phyloP scores from a whole-genome alignment of 495 filamentous ascomycete species.

The Xylaria castorea region DNA sequence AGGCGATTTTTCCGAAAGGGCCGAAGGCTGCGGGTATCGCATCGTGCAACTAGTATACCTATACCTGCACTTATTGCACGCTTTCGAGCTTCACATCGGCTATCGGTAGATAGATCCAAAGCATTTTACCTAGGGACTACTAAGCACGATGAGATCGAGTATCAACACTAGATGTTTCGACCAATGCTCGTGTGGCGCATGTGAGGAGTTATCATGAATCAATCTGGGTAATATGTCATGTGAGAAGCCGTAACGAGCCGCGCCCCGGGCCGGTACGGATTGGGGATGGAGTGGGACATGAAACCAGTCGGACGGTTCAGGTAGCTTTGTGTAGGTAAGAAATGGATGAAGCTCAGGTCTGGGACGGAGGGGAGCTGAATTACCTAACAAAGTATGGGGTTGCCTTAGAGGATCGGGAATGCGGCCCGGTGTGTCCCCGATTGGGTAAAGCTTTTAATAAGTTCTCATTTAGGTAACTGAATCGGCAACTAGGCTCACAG shows the following conservation, averaged over 20 bases:
- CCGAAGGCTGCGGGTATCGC: conserved; percentile 7
- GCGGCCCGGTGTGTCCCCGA: conserved; percentile 23
- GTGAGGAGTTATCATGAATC: conserved; percentile 8
- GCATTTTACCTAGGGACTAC: not conserved
- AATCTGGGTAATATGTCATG: conserved; percentile 26
- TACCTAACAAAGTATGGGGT: conserved; percentile 9
- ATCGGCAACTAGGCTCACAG: not conserved
- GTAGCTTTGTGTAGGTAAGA: not conserved
- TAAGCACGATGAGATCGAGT: not conserved
- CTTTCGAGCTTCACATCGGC: not conserved
- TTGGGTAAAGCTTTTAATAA: conserved; percentile 15
- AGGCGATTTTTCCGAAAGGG: conserved; percentile 29
- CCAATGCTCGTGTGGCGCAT: not conserved
- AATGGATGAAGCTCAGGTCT: not conserved
- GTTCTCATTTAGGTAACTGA: conserved; percentile 21
- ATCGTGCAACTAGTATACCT: not conserved
- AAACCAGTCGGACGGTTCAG: conserved; percentile 11
- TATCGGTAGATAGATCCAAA: not conserved
- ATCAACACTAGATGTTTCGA: not conserved
- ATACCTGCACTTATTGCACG: not conserved
- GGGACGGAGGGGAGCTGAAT: conserved; percentile 6
- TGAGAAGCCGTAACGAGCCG: conserved; percentile 21
- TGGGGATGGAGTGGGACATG: conserved; percentile 7
- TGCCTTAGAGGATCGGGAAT: conserved; percentile 11
- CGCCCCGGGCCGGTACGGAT: conserved; percentile 21